Conservation (phyloP, 2,329 filamentous ascomycete genomes). For the Grosmannia huntii region DNA sequence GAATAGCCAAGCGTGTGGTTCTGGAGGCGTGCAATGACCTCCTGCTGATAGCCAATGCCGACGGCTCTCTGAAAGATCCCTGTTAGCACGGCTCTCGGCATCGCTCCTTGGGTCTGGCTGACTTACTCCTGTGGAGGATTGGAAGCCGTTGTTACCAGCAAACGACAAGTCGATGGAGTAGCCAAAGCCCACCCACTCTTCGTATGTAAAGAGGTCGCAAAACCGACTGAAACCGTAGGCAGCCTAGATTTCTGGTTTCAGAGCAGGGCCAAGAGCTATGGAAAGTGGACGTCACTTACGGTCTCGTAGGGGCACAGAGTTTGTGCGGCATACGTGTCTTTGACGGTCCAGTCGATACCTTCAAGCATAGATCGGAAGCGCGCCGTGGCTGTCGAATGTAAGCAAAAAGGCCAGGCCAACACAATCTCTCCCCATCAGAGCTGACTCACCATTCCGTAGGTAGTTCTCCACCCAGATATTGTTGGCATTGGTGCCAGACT, state of each 20-base stretch:
- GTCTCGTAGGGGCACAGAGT: constrained; percentile 68
- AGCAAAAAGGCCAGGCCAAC: neutral
- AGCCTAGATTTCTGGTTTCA: constrained; percentile 24
- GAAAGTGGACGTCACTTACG: constrained; percentile 15
- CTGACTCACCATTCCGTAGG: constrained; percentile 39
- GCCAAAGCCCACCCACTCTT: constrained; percentile 61
- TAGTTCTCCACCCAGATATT: constrained; percentile 51
- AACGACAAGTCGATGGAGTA: constrained; percentile 60
- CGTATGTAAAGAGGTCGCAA: constrained; percentile 61
- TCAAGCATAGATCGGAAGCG: constrained; percentile 44
- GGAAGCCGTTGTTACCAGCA: constrained; percentile 46
- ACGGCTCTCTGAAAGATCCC: constrained; percentile 39
- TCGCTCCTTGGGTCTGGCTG: neutral
- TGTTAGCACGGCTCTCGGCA: neutral
- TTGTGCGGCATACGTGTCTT: constrained; percentile 55
- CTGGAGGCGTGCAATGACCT: constrained; percentile 56
- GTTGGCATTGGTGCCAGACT: constrained; percentile 39
- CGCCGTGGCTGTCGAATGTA: constrained; percentile 32
- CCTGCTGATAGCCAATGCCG: constrained; percentile 62
- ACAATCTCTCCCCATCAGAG: neutral
- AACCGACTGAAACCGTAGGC: constrained; percentile 63
- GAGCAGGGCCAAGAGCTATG: neutral
- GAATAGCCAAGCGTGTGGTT: constrained; percentile 51
- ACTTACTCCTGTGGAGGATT: constrained; percentile 47
- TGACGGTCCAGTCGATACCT: constrained; percentile 49